Base-by-base conservation (phyloP, 2,329 filamentous ascomycete species). In the Stagonosporopsis vannaccii region DNA sequence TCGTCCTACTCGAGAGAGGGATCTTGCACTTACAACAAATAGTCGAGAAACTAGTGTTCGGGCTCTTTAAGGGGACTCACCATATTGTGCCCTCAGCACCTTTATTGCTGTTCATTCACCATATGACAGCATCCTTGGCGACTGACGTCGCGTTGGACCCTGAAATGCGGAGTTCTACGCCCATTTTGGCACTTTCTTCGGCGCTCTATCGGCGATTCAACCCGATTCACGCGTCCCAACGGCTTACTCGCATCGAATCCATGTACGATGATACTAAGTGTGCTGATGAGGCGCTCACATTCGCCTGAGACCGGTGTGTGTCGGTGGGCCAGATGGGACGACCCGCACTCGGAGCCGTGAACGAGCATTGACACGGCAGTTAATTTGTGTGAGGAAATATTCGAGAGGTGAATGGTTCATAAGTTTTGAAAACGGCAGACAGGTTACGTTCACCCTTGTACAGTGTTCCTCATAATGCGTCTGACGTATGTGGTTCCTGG, bases 61-160 rank as follows among this genome's bases (percentile, higher is more conserved):
- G 56, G 26, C 52, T 46, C 23, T 39, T 49, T 28, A 40, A 25
- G 22, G 39, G 15, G 17, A 25, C 35, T 46, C 28, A 30, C 46
- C 37, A 17, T 20, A 41, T 37, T 35, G 47, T 51, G 50, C 54
- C 49, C 19, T 52, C 41, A 37, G 41, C 36, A 37, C 36, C 49
- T 47, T 60, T 58, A 58, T 61, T 55, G 56, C 51, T 57, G 46
- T 35, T 30, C 37, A 37, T 28, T 51, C 39, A 56, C 26, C 44
- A 51, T 63, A 64, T 65, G 65, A 67, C 64, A 63, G 54, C 59
- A 65, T 68, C 26, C 64, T 67, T 67, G 64, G 67, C 63, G 46
- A 26, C 62, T 70, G 67, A 70, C 67, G 67, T 70, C 60, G 41
- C 19, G 39, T 40, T 42, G 49, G 49, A 51, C 40, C 41, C 25